Evolutionary conservation across 1,284 basidiomycete genomes (phyloP).

Genomic region (Sphaerobolus stellatus): DNA sequence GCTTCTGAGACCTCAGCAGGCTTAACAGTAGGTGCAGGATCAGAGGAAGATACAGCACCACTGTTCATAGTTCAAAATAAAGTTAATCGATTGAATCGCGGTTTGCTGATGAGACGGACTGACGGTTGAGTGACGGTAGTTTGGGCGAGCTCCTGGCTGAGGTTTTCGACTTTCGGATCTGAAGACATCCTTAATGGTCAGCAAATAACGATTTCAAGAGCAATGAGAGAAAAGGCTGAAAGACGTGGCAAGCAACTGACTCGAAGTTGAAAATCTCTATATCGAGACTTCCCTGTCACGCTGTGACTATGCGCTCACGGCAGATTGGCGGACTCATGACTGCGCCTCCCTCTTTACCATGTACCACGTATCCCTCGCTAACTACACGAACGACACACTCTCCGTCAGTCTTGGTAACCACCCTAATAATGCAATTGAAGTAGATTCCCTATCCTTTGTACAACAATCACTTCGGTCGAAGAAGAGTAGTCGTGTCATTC

Average conservation of each 20-base stretch:
- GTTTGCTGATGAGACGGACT: neutral
- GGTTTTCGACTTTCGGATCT: neutral
- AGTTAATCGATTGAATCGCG: neutral
- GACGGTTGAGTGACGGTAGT: neutral
- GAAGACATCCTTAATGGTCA: neutral
- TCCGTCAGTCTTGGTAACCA: neutral
- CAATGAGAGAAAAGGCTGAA: neutral
- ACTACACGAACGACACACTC: constrained; percentile 43
- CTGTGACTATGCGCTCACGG: constrained; percentile 64
- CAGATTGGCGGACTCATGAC: constrained; percentile 34
- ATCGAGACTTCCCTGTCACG: no score
- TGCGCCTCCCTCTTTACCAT: constrained; percentile 8
- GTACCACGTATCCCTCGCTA: constrained; percentile 40
- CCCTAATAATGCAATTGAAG: neutral
- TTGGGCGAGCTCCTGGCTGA: neutral
- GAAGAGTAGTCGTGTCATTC: constrained; percentile 25
- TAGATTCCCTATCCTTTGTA: constrained; percentile 20
- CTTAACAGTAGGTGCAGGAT: constrained; percentile 28
- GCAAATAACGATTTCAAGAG: neutral
- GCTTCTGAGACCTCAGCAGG: constrained; percentile 31
- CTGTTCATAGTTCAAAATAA: neutral
- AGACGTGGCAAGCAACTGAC: neutral
- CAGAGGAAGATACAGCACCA: neutral
- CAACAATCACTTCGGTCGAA: constrained; percentile 24
- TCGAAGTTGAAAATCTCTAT: neutral